Conservation (phyloP, 2,329 filamentous ascomycete genomes). For the Aspergillus piperis region DNA sequence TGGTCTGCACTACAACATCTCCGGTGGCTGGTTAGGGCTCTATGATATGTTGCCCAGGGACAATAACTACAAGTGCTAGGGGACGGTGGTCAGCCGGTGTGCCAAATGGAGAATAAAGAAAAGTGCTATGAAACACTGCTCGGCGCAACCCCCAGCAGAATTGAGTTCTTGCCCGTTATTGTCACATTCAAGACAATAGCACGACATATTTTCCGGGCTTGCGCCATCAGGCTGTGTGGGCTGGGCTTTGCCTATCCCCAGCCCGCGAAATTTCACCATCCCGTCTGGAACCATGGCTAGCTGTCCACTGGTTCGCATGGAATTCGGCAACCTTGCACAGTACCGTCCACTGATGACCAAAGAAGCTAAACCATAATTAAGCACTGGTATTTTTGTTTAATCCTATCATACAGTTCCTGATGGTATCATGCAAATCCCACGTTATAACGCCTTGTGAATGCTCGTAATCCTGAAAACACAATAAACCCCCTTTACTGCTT, state of each 20-base stretch:
- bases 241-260: not conserved
- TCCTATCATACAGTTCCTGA: slow-evolving; percentile 19
- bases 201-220: slow-evolving; percentile 4
- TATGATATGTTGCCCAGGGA: not conserved
- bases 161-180: not conserved
- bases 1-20: not conserved
- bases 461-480: slow-evolving; percentile 8
- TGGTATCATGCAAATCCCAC: slow-evolving; percentile 27
- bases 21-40: not conserved
- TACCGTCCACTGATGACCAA: not conserved
- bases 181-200: not conserved
- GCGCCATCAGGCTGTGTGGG: slow-evolving; percentile 1
- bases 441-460: slow-evolving; percentile 4
- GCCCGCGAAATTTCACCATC: slow-evolving; percentile 3
- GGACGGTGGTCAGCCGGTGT: not conserved
- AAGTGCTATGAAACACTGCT: not conserved
- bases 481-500: slow-evolving; percentile 18
- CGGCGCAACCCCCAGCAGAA: not conserved
- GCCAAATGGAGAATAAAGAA: not conserved
- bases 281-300: slow-evolving; percentile 3
- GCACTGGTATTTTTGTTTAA: slow-evolving; percentile 1
- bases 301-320: not conserved
- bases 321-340: not conserved
- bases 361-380: not conserved
- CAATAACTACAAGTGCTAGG: not conserved